phyloP scores from a whole-genome alignment of 2,329 filamentous ascomycete genomes.

The Podosphaera fusca region DNA sequence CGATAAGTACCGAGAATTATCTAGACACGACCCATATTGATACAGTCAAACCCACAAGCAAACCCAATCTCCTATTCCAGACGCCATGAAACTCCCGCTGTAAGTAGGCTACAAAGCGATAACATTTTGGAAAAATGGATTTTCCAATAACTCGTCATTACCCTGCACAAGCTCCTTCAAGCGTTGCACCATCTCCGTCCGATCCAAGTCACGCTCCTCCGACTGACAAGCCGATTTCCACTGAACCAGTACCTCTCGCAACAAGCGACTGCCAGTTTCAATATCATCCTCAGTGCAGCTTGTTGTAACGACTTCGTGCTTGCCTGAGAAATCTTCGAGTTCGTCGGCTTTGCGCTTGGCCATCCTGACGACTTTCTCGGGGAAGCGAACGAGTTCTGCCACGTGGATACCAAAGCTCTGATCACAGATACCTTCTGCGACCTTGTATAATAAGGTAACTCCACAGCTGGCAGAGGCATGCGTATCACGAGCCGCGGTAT shows the following conservation, averaged over 20 bases:
- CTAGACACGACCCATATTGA: constrained; percentile 1
- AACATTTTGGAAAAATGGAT: constrained; percentile 45
- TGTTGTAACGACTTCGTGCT: constrained; percentile 38
- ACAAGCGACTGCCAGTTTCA: constrained; percentile 61
- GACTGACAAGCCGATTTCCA: constrained; percentile 55
- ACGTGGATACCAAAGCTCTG: constrained; percentile 98
- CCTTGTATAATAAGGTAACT: constrained; percentile 89
- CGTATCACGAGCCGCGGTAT: constrained; percentile 20
- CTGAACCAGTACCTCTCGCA: constrained; percentile 60
- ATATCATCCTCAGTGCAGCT: constrained; percentile 65
- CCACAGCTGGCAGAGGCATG: constrained; percentile 30
- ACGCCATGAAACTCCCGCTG: constrained; percentile 1
- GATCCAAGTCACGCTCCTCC: constrained; percentile 33
- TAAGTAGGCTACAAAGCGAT: constrained; percentile 17
- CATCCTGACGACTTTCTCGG: constrained; percentile 94
- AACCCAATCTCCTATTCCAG: not conserved
- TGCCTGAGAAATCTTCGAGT: constrained; percentile 79
- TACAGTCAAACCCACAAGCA: no score
- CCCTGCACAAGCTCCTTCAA: constrained; percentile 59
- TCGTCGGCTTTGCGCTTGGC: constrained; percentile 98
- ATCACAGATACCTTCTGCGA: constrained; percentile 84
- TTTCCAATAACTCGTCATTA: constrained; percentile 39
- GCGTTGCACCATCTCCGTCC: constrained; percentile 53
- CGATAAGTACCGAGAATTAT: constrained; percentile 20
- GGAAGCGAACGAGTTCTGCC: constrained; percentile 86